Conservation (phyloP, 2,329 filamentous ascomycete species). For the Pseudocercospora cruenta region DNA sequence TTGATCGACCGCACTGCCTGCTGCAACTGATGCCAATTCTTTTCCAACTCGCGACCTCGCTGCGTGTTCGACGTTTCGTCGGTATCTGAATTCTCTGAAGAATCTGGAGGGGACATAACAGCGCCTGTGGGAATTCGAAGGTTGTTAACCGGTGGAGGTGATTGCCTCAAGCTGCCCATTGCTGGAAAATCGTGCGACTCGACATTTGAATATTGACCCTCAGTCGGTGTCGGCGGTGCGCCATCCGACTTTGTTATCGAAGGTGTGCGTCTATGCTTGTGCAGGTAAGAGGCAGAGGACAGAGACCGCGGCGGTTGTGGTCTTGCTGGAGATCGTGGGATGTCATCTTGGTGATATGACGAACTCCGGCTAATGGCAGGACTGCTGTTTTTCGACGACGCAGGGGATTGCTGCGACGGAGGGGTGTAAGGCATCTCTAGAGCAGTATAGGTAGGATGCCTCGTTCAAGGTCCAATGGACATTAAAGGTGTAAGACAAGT, state of each 20-base stretch:
- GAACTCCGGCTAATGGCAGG: slow-evolving; percentile 55
- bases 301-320: slow-evolving; percentile 59
- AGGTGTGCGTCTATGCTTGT: slow-evolving; percentile 63
- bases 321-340: slow-evolving; percentile 43
- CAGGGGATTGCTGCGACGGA: slow-evolving; percentile 67
- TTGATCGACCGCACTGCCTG: slow-evolving; percentile 82
- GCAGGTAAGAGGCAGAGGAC: slow-evolving; percentile 64
- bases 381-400: slow-evolving; percentile 58
- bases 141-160: slow-evolving; percentile 79
- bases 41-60: slow-evolving; percentile 47
- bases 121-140: slow-evolving; percentile 78
- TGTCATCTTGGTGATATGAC: slow-evolving; percentile 51
- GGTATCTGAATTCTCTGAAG: slow-evolving; percentile 77
- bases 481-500: slow-evolving; percentile 45
- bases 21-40: slow-evolving; percentile 68
- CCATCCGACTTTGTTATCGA: slow-evolving; percentile 43
- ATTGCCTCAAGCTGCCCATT: slow-evolving; percentile 73
- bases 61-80: slow-evolving; percentile 53
- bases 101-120: slow-evolving; percentile 90
- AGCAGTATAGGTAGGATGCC: slow-evolving; percentile 38
- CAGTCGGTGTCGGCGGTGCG: slow-evolving; percentile 37
- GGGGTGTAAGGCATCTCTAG: slow-evolving; percentile 81
- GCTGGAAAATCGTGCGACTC: slow-evolving; percentile 39
- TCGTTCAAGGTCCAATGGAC: slow-evolving; percentile 42
- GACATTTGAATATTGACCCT: slow-evolving; percentile 24